Base-by-base conservation (phyloP, 306 rosid genomes). In the Hippophae gyantsensis region DNA sequence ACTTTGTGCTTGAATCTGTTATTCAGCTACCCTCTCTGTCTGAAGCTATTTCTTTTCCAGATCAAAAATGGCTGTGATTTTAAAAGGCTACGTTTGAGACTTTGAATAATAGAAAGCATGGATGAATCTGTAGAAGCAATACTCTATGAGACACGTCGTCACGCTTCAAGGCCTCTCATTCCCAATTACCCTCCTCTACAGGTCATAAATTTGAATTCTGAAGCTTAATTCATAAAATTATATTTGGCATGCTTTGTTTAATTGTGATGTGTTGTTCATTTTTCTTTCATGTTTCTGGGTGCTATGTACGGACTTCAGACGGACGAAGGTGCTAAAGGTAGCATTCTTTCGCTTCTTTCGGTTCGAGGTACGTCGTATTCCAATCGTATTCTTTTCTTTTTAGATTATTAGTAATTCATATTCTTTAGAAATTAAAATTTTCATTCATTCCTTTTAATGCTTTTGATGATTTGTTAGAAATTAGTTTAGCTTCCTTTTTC, bases 91-190 rank as follows among this genome's bases (percentile, higher is more conserved):
- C 38, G 38, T 32, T 32, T 32, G 38, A 32, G 38, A 32, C 38
- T 32, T 2, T 32, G 38, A 32, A 32, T 4, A 32, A 32, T 32
- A 32, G 38, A 32, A 32, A 32, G 38, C 38, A 90, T 87, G 96
- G 89, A 72, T 57, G 72, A 77, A 27, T 13, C 67, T 12, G 54
- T 32, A 42, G 70, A 42, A 61, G 62, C 61, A 14, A 72, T 80
- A 58, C 82, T 88, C n/a, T 84, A 76, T 72, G 94, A 85, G 81
- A 80, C 93, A 3, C 86, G 78, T n/a, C 71, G 66, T 66, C 99
- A 82, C 73, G 84, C 84, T 72, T 86, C 94, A 3, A 58, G 81
- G 65, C 74, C 79, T 5, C 76, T 51, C 66, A 44, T 48, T 68
- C 67, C 89, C 59, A 80, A 72, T 70, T 77, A 73, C 64, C 89